Conservation (phyloP, 306 rosid genomes). For the Casuarina equisetifolia region DNA sequence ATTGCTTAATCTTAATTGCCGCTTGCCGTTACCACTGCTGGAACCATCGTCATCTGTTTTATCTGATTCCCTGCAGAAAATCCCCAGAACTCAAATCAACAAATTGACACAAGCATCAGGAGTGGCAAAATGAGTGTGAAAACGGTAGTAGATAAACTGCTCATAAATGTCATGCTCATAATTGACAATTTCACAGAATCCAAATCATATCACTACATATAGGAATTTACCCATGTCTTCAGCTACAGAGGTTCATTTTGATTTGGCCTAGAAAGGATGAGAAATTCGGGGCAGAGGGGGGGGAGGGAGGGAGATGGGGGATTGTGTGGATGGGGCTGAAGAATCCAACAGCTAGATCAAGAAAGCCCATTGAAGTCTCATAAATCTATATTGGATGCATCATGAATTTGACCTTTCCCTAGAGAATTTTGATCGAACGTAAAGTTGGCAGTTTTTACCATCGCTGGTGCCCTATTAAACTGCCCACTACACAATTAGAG, state of each 20-base stretch:
- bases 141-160: background rate
- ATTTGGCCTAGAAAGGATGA: too few species aligned
- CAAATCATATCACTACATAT: background rate
- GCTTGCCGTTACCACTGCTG: constrained; percentile 45
- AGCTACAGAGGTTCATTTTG: background rate
- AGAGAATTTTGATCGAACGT: background rate
- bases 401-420: background rate
- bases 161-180: background rate
- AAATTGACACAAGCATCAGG: constrained; percentile 11
- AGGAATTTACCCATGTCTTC: background rate
- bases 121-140: background rate
- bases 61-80: constrained; percentile 64
- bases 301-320: too few species aligned
- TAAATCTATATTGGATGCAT: background rate
- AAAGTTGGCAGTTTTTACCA: background rate
- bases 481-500: background rate
- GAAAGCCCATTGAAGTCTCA: background rate
- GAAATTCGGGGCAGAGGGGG: too few species aligned
- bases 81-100: constrained; percentile 18
- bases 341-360: background rate
- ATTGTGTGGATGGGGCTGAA: too few species aligned
- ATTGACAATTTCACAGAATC: background rate
- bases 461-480: background rate
- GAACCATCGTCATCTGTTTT: constrained; percentile 58
- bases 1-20: constrained; percentile 69